Evolutionary conservation across 2,329 filamentous ascomycete genomes (phyloP).

Genomic region (Karstenula rhodostoma): DNA sequence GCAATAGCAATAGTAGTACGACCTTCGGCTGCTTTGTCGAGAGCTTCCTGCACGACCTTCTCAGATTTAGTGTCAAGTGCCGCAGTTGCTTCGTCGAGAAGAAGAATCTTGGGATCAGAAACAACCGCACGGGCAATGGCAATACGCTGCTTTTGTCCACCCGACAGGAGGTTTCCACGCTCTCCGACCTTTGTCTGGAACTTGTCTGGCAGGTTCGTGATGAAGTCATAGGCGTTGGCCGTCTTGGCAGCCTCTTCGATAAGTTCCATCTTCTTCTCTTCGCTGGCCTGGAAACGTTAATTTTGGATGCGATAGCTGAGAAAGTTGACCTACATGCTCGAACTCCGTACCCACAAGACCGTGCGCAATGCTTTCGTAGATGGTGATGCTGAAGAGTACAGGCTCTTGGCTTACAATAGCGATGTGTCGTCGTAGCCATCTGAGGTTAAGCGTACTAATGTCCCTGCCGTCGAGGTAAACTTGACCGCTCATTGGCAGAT

Average conservation of each 20-base stretch:
- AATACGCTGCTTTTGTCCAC: conserved; percentile 96
- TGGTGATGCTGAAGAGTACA: conserved; percentile 86
- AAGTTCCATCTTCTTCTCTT: conserved; percentile 73
- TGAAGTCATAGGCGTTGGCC: conserved; percentile 95
- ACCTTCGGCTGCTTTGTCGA: conserved; percentile 84
- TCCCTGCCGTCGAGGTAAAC: conserved; percentile 85
- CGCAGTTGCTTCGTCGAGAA: conserved; percentile 94
- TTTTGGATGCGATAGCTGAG: neutral
- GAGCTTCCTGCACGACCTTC: conserved; percentile 89
- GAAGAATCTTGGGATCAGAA: conserved; percentile 87
- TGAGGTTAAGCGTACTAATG: conserved; percentile 81
- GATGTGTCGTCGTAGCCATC: conserved; percentile 92
- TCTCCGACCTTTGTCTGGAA: conserved; percentile 97
- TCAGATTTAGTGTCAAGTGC: conserved; percentile 95
- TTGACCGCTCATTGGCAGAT: conserved; percentile 82
- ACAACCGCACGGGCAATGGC: conserved; percentile 92
- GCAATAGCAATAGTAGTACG: conserved; percentile 96
- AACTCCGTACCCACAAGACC: conserved; percentile 85
- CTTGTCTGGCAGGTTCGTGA: conserved; percentile 79
- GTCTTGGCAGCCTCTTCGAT: conserved; percentile 84
- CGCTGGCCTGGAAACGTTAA: conserved; percentile 44
- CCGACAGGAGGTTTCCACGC: conserved; percentile 88
- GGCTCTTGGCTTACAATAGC: conserved; percentile 94
- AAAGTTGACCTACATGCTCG: conserved; percentile 62
- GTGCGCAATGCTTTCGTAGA: conserved; percentile 88